Evolutionary conservation across 192 early-diverging fungal genomes (phyloP).

Genomic region (Cetraspora pellucida): DNA sequence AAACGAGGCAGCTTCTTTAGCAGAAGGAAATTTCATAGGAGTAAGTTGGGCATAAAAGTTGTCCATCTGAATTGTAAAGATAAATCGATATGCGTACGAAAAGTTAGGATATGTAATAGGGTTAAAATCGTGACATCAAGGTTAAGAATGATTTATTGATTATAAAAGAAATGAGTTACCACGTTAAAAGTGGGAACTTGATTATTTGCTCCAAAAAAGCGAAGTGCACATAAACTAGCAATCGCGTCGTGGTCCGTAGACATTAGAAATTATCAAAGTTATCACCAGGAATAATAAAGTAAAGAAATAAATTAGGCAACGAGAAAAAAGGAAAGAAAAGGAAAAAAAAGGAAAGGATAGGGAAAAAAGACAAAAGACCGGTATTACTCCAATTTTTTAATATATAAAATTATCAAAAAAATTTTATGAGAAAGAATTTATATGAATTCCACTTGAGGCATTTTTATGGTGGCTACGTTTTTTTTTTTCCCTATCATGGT

Average conservation of each 20-base stretch:
- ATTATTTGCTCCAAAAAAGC: not conserved
- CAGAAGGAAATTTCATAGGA: slow-evolving; percentile 51
- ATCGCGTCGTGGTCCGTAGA: not conserved
- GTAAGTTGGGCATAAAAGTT: slow-evolving; percentile 53
- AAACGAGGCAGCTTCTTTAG: slow-evolving; percentile 43
- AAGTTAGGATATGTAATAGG: not conserved
- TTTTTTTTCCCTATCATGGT: too few relatives aligned
- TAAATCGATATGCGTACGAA: not conserved
- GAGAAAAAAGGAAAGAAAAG: not conserved
- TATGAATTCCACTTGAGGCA: too few relatives aligned
- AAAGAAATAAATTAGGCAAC: not conserved
- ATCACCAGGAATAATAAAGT: not conserved
- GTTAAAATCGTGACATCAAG: too few relatives aligned
- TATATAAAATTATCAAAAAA: too few relatives aligned
- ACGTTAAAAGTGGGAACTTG: not conserved
- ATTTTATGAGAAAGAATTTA: too few relatives aligned
- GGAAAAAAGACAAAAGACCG: not conserved
- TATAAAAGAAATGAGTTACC: not conserved
- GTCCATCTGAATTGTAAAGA: slow-evolving; percentile 45
- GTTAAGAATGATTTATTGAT: too few relatives aligned
- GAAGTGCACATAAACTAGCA: not conserved
- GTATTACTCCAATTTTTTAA: not conserved
- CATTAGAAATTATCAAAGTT: not conserved
- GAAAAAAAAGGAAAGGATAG: not conserved
- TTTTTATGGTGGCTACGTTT: too few relatives aligned